phyloP scores from a whole-genome alignment of 2,329 filamentous ascomycete genomes.

The Neofusicoccum sp. region DNA sequence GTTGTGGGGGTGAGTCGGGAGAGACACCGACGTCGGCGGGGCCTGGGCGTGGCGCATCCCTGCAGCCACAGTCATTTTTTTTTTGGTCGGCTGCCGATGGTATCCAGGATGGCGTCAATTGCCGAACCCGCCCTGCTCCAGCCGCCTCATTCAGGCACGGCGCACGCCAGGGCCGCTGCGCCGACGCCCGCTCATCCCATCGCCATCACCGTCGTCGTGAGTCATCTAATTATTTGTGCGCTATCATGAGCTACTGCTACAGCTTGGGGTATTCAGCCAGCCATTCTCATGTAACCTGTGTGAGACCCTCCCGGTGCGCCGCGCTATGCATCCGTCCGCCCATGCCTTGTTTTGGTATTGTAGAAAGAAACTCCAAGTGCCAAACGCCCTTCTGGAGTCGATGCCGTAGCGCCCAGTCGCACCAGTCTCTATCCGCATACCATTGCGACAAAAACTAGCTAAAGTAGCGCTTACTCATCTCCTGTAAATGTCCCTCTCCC shows the following conservation, averaged over 20 bases:
- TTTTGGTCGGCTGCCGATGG: slow-evolving; percentile 2
- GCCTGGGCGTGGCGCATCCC: slow-evolving; percentile 12
- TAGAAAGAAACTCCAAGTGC: background rate
- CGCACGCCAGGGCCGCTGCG: background rate
- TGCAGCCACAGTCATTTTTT: slow-evolving; percentile 8
- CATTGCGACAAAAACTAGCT: background rate
- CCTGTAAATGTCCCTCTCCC: slow-evolving; percentile 19
- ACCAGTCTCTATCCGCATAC: background rate
- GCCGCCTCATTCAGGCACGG: background rate
- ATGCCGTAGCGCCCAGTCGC: slow-evolving; percentile 1
- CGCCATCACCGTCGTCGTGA: background rate
- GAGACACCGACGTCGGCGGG: slow-evolving; percentile 20
- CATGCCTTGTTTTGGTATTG: background rate
- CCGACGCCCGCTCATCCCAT: background rate
- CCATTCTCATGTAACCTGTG: background rate
- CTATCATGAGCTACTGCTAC: background rate
- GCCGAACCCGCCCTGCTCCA: background rate
- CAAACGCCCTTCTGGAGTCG: background rate
- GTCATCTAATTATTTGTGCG: slow-evolving; percentile 2
- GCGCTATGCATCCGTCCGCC: slow-evolving; percentile 19
- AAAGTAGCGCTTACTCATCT: background rate
- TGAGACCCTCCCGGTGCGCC: slow-evolving; percentile 9
- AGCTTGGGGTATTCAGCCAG: slow-evolving; percentile 6
- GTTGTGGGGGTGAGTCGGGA: slow-evolving; percentile 13
- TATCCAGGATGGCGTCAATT: slow-evolving; percentile 7